Evolutionary conservation across 2,329 filamentous ascomycete genomes (phyloP).

Genomic region (Claviceps sp.): DNA sequence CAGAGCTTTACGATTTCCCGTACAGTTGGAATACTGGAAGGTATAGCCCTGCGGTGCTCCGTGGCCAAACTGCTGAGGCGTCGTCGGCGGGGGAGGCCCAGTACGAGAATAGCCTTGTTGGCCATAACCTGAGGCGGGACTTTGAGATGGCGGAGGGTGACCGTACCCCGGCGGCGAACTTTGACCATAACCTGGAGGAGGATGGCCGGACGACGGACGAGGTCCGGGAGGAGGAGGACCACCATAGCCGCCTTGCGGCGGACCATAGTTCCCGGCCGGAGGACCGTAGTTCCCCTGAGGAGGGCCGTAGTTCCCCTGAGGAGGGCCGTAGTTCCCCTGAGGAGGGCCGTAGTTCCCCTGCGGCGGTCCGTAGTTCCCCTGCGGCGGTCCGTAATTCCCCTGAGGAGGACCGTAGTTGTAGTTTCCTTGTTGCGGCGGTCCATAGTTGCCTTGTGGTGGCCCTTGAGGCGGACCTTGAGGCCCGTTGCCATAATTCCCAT

Average conservation of each 20-base stretch:
- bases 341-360: too few relatives aligned
- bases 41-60: slow-evolving; percentile 56
- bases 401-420: slow-evolving; percentile 8
- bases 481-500: slow-evolving; percentile 15
- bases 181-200: slow-evolving; percentile 9
- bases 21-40: slow-evolving; percentile 66
- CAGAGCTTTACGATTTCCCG: slow-evolving; percentile 58
- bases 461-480: slow-evolving; percentile 12
- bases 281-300: slow-evolving; percentile 10
- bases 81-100: slow-evolving; percentile 30
- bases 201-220: slow-evolving; percentile 10
- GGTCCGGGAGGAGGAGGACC: slow-evolving; percentile 11
- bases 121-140: slow-evolving; percentile 30
- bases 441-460: slow-evolving; percentile 8
- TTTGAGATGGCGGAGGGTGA: slow-evolving; percentile 20
- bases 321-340: too few relatives aligned
- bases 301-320: too few relatives aligned
- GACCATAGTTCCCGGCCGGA: slow-evolving; percentile 13
- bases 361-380: slow-evolving; percentile 10
- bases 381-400: slow-evolving; percentile 12
- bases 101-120: slow-evolving; percentile 32
- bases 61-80: slow-evolving; percentile 47
- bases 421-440: slow-evolving; percentile 6
- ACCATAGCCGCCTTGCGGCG: slow-evolving; percentile 7
- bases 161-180: slow-evolving; percentile 6